These are phyloP conservation scores for Penicillium soppii DNA, from an alignment of 495 filamentous ascomycete genomes.

Conservation along the genomic window DNA sequence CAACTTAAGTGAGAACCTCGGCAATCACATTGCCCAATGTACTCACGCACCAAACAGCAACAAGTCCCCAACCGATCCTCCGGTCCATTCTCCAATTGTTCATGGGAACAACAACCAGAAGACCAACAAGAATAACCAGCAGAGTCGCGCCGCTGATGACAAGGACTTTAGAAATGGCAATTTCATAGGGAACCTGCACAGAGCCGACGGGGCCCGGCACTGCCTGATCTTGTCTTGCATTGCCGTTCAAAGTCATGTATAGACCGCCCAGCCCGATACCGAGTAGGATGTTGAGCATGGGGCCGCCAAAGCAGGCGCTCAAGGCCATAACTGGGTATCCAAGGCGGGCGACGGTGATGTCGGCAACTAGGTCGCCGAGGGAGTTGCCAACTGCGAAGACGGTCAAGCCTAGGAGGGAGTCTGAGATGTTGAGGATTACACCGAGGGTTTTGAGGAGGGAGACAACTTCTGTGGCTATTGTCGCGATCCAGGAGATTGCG, in stretches of 20 bases:
- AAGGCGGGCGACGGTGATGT: slow-evolving; percentile 88
- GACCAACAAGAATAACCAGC: slow-evolving; percentile 71
- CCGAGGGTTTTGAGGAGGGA: slow-evolving; percentile 92
- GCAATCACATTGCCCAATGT: slow-evolving; percentile 79
- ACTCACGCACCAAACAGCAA: slow-evolving; percentile 82
- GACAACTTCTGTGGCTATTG: slow-evolving; percentile 94
- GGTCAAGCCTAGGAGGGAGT: slow-evolving; percentile 93
- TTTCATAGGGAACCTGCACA: slow-evolving; percentile 54
- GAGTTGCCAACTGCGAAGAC: slow-evolving; percentile 97
- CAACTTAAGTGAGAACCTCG: slow-evolving; percentile 54
- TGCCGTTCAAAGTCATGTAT: slow-evolving; percentile 68
- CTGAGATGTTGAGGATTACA: slow-evolving; percentile 87
- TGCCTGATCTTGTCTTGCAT: slow-evolving; percentile 17
- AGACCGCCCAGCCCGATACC: slow-evolving; percentile 87
- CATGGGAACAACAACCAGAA: slow-evolving; percentile 78
- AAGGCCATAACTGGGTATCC: slow-evolving; percentile 98
- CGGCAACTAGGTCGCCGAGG: slow-evolving; percentile 89
- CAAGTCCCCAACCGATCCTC: slow-evolving; percentile 76
- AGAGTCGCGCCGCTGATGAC: slow-evolving; percentile 79
- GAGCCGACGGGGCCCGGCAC: neutral
- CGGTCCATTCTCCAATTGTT: slow-evolving; percentile 90
- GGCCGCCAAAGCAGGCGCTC: slow-evolving; percentile 90
- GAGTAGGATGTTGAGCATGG: slow-evolving; percentile 95
- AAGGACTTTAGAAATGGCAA: slow-evolving; percentile 80
- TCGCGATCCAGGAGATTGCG: slow-evolving; percentile 91